Evolutionary conservation across 2,329 filamentous ascomycete species (phyloP).

Genomic region (Aspergillus phoenicis): DNA sequence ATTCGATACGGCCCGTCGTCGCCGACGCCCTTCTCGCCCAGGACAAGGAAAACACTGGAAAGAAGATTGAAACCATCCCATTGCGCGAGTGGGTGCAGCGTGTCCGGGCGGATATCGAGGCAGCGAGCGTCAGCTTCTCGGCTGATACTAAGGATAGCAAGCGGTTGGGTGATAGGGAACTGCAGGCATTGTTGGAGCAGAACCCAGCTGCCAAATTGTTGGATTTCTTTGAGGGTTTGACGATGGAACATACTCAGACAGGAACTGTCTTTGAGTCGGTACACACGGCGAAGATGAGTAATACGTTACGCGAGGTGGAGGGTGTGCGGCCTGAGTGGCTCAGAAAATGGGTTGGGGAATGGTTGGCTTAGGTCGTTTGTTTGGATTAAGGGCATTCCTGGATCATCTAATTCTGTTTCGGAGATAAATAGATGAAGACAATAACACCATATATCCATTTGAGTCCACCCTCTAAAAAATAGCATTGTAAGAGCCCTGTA

Average conservation of each 20-base stretch:
- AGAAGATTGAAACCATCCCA: conserved; percentile 10
- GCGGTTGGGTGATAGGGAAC: conserved; percentile 10
- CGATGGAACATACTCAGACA: not conserved
- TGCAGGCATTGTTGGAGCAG: conserved; percentile 14
- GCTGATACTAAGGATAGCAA: not conserved
- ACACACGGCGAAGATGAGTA: conserved; percentile 25
- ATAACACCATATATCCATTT: too few relatives aligned
- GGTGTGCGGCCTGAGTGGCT: conserved; percentile 37
- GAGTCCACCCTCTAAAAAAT: too few relatives aligned
- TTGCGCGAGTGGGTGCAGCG: conserved; percentile 18
- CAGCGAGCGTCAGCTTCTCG: not conserved
- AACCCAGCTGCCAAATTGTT: conserved; percentile 37
- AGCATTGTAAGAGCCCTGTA: too few relatives aligned
- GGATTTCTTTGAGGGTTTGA: conserved; percentile 33
- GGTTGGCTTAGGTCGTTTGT: conserved; percentile 17
- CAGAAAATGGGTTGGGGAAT: conserved; percentile 40
- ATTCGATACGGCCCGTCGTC: not conserved
- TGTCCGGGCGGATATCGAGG: conserved; percentile 17
- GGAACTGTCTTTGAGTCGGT: conserved; percentile 20
- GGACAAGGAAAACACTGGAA: not conserved
- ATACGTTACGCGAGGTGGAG: conserved; percentile 28
- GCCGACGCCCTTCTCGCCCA: not conserved
- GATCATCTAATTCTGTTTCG: too few relatives aligned
- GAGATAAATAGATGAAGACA: too few relatives aligned
- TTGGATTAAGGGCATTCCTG: too few relatives aligned